Percentiles rank a stretch among this genome's conserved stretches.
Evolutionary conservation across 345 rosid genomes (phyloP).

Genomic region (Mercurialis annua): DNA sequence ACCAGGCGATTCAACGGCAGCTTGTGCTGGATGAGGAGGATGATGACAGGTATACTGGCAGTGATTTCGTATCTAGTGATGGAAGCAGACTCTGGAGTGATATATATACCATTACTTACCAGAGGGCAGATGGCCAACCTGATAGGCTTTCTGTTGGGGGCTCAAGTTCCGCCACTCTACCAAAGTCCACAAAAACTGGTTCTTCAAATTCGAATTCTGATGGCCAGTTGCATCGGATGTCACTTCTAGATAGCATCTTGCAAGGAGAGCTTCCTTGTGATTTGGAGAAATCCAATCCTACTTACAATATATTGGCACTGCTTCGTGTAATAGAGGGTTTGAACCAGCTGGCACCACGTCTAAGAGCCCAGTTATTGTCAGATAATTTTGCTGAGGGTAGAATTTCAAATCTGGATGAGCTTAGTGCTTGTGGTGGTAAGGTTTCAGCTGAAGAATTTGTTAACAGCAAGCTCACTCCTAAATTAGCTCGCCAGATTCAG

Average conservation of each 20-base stretch:
- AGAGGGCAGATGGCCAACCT: constrained; percentile 76
- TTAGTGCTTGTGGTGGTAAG: constrained; percentile 44
- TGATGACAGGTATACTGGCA: constrained; percentile 78
- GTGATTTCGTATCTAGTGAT: constrained; percentile 79
- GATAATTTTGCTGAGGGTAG: constrained; percentile 74
- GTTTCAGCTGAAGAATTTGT: constrained; percentile 79
- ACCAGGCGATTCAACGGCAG: constrained; percentile 97
- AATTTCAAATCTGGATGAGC: constrained; percentile 48
- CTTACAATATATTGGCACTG: constrained; percentile 79
- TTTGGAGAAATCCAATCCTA: constrained; percentile 86
- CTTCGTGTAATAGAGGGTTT: constrained; percentile 86
- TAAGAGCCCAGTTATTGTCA: constrained; percentile 61
- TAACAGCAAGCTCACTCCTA: constrained; percentile 92
- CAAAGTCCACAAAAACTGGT: constrained; percentile 56
- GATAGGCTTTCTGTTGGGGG: constrained; percentile 67
- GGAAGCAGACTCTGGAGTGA: constrained; percentile 89
- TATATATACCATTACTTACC: constrained; percentile 86
- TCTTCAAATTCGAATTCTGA: constrained; percentile 47
- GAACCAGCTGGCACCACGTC: constrained; percentile 86
- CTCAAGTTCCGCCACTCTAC: constrained; percentile 44
- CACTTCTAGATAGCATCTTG: constrained; percentile 89
- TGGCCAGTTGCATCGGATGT: constrained; percentile 42
- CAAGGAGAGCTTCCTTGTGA: constrained; percentile 93
- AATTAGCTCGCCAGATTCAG: constrained; percentile 95
- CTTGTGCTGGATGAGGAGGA: constrained; percentile 88